Evolutionary conservation across 2,329 filamentous ascomycete genomes (phyloP).

Genomic region (Pyricularia grisea): DNA sequence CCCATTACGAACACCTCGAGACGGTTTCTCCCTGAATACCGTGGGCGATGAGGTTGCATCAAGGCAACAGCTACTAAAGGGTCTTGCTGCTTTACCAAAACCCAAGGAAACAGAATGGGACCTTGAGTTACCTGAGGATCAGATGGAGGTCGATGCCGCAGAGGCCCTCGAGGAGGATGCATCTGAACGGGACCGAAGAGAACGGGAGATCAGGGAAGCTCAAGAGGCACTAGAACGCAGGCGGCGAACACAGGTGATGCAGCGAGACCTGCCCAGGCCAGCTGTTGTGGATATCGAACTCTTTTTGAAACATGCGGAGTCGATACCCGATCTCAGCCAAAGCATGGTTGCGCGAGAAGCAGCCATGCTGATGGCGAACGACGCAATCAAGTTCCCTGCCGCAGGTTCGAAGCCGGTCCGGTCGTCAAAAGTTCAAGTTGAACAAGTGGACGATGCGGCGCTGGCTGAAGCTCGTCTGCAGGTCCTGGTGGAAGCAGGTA

Average conservation of each 20-base stretch:
- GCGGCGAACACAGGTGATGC: slow-evolving; percentile 84
- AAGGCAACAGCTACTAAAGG: slow-evolving; percentile 58
- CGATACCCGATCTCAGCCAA: slow-evolving; percentile 54
- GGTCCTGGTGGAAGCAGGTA: slow-evolving; percentile 60
- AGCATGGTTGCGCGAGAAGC: slow-evolving; percentile 67
- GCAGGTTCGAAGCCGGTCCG: slow-evolving; percentile 41
- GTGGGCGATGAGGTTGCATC: slow-evolving; percentile 56
- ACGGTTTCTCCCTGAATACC: slow-evolving; percentile 75
- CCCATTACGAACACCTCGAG: slow-evolving; percentile 78
- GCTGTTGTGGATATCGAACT: slow-evolving; percentile 59
- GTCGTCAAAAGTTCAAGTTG: slow-evolving; percentile 49
- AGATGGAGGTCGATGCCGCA: slow-evolving; percentile 44
- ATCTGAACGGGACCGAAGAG: slow-evolving; percentile 70
- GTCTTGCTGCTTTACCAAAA: slow-evolving; percentile 77
- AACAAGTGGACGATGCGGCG: slow-evolving; percentile 58
- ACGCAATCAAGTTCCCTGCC: slow-evolving; percentile 67
- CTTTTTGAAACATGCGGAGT: slow-evolving; percentile 54
- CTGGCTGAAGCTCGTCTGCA: slow-evolving; percentile 69
- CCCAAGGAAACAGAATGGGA: slow-evolving; percentile 94
- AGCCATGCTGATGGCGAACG: slow-evolving; percentile 70
- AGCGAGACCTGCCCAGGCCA: slow-evolving; percentile 72
- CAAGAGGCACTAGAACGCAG: slow-evolving; percentile 62
- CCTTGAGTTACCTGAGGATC: slow-evolving; percentile 80
- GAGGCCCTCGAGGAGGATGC: slow-evolving; percentile 49
- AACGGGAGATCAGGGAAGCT: slow-evolving; percentile 63